phyloP scores from a whole-genome alignment of 2,329 filamentous ascomycete genomes.

The Drechslerella coelobrocha region DNA sequence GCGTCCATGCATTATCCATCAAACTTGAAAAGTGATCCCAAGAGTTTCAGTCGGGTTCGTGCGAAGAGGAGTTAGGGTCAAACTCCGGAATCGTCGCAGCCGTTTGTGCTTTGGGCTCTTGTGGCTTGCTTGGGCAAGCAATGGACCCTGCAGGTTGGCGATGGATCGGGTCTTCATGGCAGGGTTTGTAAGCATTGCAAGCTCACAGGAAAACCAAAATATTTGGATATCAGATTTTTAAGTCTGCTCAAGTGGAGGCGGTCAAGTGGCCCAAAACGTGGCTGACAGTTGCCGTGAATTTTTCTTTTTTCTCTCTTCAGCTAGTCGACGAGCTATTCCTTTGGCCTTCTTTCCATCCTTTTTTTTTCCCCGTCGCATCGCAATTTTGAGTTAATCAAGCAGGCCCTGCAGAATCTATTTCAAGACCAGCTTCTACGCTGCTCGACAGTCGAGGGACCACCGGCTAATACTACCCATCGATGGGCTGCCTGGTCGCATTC shows the following conservation, averaged over 20 bases:
- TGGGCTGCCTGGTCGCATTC: slow-evolving; percentile 4
- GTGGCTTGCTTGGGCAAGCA: too few relatives aligned
- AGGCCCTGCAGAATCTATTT: slow-evolving; percentile 1
- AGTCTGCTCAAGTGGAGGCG: too few relatives aligned
- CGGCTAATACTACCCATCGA: slow-evolving; percentile 33
- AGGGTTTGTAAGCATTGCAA: too few relatives aligned
- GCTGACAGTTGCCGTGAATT: too few relatives aligned
- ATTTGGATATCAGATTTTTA: too few relatives aligned
- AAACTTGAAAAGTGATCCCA: neutral
- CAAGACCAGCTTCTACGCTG: neutral
- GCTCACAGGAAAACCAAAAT: too few relatives aligned
- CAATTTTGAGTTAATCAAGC: neutral
- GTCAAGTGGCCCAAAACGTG: too few relatives aligned
- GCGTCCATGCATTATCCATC: neutral
- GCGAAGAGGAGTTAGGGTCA: neutral
- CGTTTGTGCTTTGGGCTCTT: too few relatives aligned
- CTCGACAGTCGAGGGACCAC: neutral
- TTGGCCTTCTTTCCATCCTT: too few relatives aligned
- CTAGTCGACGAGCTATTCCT: neutral
- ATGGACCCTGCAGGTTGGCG: too few relatives aligned
- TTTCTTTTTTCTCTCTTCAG: neutral
- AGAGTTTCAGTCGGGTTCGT: slow-evolving; percentile 1
- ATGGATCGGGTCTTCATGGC: too few relatives aligned
- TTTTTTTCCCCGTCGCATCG: neutral
- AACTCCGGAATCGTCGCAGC: neutral